These are phyloP conservation scores for Helenozyma rhizophorensis DNA, from an alignment of 805 yeast species.

Conservation along the genomic window DNA sequence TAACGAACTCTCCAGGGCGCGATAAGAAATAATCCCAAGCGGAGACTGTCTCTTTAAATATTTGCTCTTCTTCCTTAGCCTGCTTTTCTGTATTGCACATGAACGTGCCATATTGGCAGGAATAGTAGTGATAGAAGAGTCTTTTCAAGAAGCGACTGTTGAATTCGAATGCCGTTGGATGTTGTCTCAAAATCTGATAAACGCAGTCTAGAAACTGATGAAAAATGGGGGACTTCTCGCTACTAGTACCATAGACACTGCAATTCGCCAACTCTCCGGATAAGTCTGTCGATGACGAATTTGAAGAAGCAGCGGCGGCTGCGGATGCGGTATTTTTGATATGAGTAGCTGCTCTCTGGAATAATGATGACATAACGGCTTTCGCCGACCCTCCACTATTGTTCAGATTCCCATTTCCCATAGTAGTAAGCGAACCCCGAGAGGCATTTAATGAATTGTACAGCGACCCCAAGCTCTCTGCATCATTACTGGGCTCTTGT, in stretches of 20 bases:
- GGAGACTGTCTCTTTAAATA: conserved; percentile 54
- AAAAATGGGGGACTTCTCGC: conserved; percentile 72
- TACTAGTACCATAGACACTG: conserved; percentile 33
- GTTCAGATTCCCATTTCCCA: background rate
- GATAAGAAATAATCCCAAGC: conserved; percentile 94
- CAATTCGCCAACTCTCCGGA: conserved; percentile 24
- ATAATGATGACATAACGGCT: conserved; percentile 32
- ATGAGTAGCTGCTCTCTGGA: conserved; percentile 36
- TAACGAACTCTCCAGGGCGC: conserved; percentile 64
- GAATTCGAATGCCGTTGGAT: conserved; percentile 74
- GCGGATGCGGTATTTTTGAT: conserved; percentile 35
- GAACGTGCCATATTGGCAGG: conserved; percentile 94
- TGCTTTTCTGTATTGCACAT: conserved; percentile 72
- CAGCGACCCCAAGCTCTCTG: conserved; percentile 3
- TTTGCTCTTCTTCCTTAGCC: conserved; percentile 28
- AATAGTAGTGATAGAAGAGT: conserved; percentile 79
- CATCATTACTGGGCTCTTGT: conserved; percentile 11
- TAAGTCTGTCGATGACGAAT: conserved; percentile 10
- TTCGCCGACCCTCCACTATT: conserved; percentile 9
- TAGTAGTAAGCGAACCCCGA: background rate
- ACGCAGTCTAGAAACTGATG: conserved; percentile 92
- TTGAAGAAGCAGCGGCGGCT: no score
- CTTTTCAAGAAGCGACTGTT: conserved; percentile 85
- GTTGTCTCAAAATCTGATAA: conserved; percentile 69
- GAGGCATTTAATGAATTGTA: conserved; percentile 1